Base-by-base conservation (phyloP, 2,329 filamentous ascomycete species). In the Tolypocladium amazonense region DNA sequence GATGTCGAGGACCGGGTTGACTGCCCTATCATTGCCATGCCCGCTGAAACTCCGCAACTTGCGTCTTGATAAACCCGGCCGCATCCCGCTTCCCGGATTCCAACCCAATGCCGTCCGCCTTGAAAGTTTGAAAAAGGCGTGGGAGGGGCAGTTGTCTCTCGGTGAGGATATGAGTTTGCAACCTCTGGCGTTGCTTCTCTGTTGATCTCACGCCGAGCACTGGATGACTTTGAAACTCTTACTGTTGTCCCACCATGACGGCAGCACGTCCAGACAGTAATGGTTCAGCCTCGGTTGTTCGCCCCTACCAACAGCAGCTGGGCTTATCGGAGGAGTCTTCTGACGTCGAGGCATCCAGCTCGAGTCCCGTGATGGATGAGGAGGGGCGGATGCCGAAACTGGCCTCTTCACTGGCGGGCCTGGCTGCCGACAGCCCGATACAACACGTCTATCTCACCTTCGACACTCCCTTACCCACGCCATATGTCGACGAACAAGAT, bases 381-480 rank as follows among this genome's bases (percentile, higher is more conserved):
- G 62, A 64, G 27, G 25, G 33, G 2, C 25, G 27, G 23, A 39
- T 12, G 7, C 47, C 11, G 23, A n/a, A n/a, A n/a, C n/a, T n/a
- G n/a, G 45, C n/a, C 37, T 45, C 47, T 30, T 11, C 30, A 11
- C 38, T 47, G 38, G 18, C 41, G 11, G 57, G 20, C 0, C 37
- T 66, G 1, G 60, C 65, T 43, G 59, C 38, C 12, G 56, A 60
- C 43, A 68, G 64, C 11, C 65, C 69, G 27, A 75, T 79, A 60
- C 69, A 70, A 12, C 69, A 73, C 57, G 66, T 73, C 4, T 79
- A 79, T 62, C 68, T 81, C 7, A 72, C 74, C 20, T 77, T 78
- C 61, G 66, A 71, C 25, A 76, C 73, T 25, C 56, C 62, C 3
- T 63, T 79, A 4, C 77, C 78, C 3, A 57, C 61, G 20, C 66